Base-by-base conservation (phyloP, 306 rosid species). In the Corylus americana region DNA sequence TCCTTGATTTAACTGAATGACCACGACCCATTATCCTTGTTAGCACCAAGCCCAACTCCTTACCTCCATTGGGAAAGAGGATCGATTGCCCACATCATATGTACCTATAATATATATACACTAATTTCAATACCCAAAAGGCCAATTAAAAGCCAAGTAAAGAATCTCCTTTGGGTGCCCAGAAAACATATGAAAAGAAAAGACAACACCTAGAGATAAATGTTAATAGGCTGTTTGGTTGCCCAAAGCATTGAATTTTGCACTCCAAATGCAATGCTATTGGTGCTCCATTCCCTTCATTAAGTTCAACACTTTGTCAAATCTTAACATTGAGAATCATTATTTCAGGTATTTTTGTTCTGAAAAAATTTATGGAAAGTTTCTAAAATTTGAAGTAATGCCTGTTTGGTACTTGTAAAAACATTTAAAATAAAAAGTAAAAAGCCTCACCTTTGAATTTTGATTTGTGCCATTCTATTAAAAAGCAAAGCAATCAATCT, bases 1-100 rank as follows among this genome's bases (percentile, higher is more conserved):
- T 7, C 44, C 1, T 5, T 39, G 6, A 39, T 39, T 39, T 39
- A 39, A 39, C 44, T 39, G 5, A 39, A 39, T 39, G 44, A 83
- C 0, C 91, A 85, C 20, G 79, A 71, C 16, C 85, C 88, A 10
- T 78, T 85, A 35, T 74, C 90, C 82, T 86, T 90, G 76, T 83
- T 83, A 29, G 77, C 85, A 50, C 89, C 90, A 39, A 69, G 76
- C 16, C 73, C 84, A 81, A 94, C 82, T 80, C 98, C 98, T 89
- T 94, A 88, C 66, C 96, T 87, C 98, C 98, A 94, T 84, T 88
- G 86, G 11, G 89, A 92, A 35, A 85, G 80, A 69, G 94, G 97
- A 76, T 94, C 97, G 0, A 92, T 90, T 59, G 97, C 97, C 97
- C 98, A 94, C 80, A 94, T 29, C 16, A 92, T 93, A 81, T 90